Evolutionary conservation across 2,329 filamentous ascomycete species (phyloP).

Genomic region (Alternaria sp.): DNA sequence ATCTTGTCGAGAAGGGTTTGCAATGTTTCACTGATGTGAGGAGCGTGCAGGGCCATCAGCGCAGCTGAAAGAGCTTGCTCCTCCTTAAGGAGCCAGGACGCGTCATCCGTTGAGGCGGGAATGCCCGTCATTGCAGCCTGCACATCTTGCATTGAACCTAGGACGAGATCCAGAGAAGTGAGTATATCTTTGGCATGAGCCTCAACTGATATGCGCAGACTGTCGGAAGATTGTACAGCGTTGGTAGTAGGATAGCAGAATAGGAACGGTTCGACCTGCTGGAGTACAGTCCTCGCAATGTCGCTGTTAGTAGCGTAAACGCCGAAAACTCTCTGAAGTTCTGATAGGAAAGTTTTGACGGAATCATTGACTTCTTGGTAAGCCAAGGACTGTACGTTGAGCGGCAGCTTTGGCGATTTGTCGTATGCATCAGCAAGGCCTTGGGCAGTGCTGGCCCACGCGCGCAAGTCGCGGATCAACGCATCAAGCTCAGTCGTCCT

Average conservation of each 20-base stretch:
- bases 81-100: conserved; percentile 69
- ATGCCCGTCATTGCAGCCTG: conserved; percentile 65
- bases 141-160: conserved; percentile 81
- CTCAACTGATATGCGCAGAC: conserved; percentile 34
- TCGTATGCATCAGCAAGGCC: conserved; percentile 28
- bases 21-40: conserved; percentile 62
- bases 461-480: conserved; percentile 35
- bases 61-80: conserved; percentile 50
- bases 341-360: conserved; percentile 21
- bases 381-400: conserved; percentile 34
- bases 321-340: conserved; percentile 28
- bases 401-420: conserved; percentile 37
- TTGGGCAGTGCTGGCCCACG: conserved; percentile 32
- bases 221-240: conserved; percentile 1
- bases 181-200: conserved; percentile 68
- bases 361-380: conserved; percentile 26
- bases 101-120: conserved; percentile 68
- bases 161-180: conserved; percentile 74
- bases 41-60: conserved; percentile 67
- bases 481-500: conserved; percentile 46
- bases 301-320: conserved; percentile 34
- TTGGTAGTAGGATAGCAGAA: conserved; percentile 29
- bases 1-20: conserved; percentile 58
- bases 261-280: conserved; percentile 74
- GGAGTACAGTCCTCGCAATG: conserved; percentile 52